Evolutionary conservation across 2,329 filamentous ascomycete genomes (phyloP), one percentile per base, ranked within the genome.

Genomic region (Lizonia empirigonia): DNA sequence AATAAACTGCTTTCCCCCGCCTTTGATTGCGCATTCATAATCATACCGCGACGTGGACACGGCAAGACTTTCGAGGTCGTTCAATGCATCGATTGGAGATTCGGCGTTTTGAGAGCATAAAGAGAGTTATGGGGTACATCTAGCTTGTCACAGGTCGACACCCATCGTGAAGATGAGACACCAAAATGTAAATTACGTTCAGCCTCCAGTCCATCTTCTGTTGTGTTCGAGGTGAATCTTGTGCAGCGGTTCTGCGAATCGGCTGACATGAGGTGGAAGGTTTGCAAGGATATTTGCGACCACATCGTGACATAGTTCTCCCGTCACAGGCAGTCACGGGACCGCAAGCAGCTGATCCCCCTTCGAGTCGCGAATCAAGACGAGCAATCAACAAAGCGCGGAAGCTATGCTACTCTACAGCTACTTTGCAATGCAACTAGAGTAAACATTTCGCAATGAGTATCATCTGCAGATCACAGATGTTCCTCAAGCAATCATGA

Each of bases 1-100:
- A 72, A 69, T 71, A 58, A 47, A 15, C 42, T 29, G 8, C 33
- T 18, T 13, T 18, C 15, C 22, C 9, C 16, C 36, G 15, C 22
- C 33, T 15, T 19, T 37, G 26, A 42, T 22, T 34, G 18, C 26
- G 18, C 38, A 44, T 10, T 20, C 12, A 33, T 7, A 34, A 10
- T 6, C 10, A 27, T 15, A 38, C 18, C 22, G 38, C 27, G 18
- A 42, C 15, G 34, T 9, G 16, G n/a, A 19, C 22, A 33, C n/a
- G 2, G 15, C 13, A 12, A 38, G 22, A 27, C 18, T 26, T 8
- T 30, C 9, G 10, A 29, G 33, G 37, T 30, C 33, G 23, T 46
- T 23, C 42, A 20, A 40, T 42, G 38, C 42, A 47, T 47, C 37
- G 5, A 24, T 23, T 34, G 32, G 33, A 41, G 24, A 42, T 29